Conservation (phyloP, 768 basidiomycete genomes). For the Hemileccinum rubropunctum region DNA sequence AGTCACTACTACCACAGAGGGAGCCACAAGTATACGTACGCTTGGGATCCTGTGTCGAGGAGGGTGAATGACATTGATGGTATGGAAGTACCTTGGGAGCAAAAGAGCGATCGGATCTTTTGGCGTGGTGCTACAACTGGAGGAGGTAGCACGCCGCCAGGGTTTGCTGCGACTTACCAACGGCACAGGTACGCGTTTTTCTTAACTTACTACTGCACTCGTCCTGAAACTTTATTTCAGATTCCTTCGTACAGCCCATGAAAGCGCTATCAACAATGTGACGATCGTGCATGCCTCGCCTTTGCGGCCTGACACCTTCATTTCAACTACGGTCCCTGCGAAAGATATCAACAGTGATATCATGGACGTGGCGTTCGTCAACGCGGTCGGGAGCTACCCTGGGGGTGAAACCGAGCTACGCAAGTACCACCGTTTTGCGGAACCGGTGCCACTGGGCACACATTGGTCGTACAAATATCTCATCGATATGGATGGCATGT, state of each 20-base stretch:
- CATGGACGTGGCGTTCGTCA: slow-evolving; percentile 88
- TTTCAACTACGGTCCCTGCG: slow-evolving; percentile 59
- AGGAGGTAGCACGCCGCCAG: slow-evolving; percentile 83
- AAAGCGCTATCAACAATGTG: slow-evolving; percentile 41
- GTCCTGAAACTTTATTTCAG: slow-evolving; percentile 20
- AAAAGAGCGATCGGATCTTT: slow-evolving; percentile 84
- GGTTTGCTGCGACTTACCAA: slow-evolving; percentile 81
- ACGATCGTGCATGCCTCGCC: slow-evolving; percentile 73
- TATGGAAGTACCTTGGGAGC: slow-evolving; percentile 87
- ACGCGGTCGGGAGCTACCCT: slow-evolving; percentile 72
- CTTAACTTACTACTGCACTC: not conserved
- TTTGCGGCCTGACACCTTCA: slow-evolving; percentile 50
- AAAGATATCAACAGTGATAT: slow-evolving; percentile 67
- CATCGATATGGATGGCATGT: slow-evolving; percentile 92
- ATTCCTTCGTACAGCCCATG: slow-evolving; percentile 80
- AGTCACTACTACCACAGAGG: slow-evolving; percentile 95
- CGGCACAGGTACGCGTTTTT: slow-evolving; percentile 62
- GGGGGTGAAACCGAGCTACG: slow-evolving; percentile 68
- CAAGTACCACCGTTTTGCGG: slow-evolving; percentile 63
- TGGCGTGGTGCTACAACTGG: slow-evolving; percentile 98
- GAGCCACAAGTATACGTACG: slow-evolving; percentile 82
- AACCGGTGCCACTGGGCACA: slow-evolving; percentile 75
- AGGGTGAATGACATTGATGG: slow-evolving; percentile 74
- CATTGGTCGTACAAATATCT: slow-evolving; percentile 95
- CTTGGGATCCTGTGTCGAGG: slow-evolving; percentile 78